phyloP scores from a whole-genome alignment of 768 basidiomycete genomes.

The Obba rivulosa region DNA sequence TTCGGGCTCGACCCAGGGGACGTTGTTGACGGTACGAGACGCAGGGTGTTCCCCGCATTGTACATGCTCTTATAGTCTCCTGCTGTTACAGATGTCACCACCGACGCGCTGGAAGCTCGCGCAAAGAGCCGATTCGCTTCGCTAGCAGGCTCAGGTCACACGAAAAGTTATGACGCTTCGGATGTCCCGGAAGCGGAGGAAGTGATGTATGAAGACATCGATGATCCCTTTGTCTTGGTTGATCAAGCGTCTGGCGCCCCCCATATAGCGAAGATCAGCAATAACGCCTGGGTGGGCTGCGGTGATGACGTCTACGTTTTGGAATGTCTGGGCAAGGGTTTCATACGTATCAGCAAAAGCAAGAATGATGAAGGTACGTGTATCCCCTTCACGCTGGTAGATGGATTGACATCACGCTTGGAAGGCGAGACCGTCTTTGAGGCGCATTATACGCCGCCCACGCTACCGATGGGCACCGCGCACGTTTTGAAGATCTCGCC shows the following conservation, averaged over 20 bases:
- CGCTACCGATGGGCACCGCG: constrained; percentile 41
- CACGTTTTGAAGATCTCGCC: constrained; percentile 43
- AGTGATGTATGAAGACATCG: constrained; percentile 72
- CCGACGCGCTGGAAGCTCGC: too few species aligned
- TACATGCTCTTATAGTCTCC: constrained; percentile 3
- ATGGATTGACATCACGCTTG: neutral
- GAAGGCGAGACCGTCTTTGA: constrained; percentile 31
- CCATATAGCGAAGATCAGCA: constrained; percentile 49
- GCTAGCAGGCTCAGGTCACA: constrained; percentile 11
- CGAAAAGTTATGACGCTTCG: constrained; percentile 12
- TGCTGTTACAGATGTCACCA: neutral
- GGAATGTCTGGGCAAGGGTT: constrained; percentile 67
- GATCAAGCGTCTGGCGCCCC: constrained; percentile 45
- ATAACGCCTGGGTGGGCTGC: constrained; percentile 75
- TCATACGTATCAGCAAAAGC: constrained; percentile 53
- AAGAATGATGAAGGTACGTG: constrained; percentile 31
- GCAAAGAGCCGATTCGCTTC: neutral
- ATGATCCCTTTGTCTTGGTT: constrained; percentile 63
- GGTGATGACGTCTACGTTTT: constrained; percentile 67
- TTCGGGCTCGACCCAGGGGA: constrained; percentile 79
- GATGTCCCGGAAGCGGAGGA: constrained; percentile 51
- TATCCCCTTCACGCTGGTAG: neutral
- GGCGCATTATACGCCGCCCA: constrained; percentile 51
- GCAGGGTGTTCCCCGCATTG: neutral
- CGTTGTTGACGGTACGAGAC: constrained; percentile 52